Evolutionary conservation across 305 asterid species (phyloP).

Genomic region (Solanum chacoense): DNA sequence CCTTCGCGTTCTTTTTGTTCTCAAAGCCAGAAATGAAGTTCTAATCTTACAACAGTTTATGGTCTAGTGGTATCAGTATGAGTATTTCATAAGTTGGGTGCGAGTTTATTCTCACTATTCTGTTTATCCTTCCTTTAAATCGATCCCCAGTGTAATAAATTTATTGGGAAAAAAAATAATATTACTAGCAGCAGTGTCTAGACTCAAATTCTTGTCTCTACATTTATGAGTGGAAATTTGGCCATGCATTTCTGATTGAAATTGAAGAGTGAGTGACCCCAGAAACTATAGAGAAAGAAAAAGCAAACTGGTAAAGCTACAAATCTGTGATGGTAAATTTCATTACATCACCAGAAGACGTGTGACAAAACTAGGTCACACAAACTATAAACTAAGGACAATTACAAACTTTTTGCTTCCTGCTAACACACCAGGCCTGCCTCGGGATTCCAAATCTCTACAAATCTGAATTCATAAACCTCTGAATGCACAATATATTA

Average conservation of each 20-base stretch:
- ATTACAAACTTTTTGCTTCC: not conserved
- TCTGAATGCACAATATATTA: not conserved
- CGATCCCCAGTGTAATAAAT: not conserved
- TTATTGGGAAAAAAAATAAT: not conserved
- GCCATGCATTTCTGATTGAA: not conserved
- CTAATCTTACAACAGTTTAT: conserved; percentile 7
- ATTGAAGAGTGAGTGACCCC: not conserved
- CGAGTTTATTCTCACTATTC: not conserved
- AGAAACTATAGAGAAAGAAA: not conserved
- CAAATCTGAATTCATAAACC: not conserved
- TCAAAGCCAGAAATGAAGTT: conserved; percentile 37
- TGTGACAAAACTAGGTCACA: not conserved
- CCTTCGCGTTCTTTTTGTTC: conserved; percentile 34
- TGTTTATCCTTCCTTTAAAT: not conserved
- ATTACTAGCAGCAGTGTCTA: not conserved
- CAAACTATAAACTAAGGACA: not conserved
- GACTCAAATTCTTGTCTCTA: not conserved
- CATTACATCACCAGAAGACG: not conserved
- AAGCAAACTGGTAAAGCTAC: not conserved
- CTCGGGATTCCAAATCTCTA: not conserved
- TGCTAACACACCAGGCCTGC: not conserved
- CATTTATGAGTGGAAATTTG: not conserved
- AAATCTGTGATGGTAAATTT: not conserved
- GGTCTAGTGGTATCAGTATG: not conserved
- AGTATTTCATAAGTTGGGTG: not conserved